Base-by-base conservation (phyloP, 495 filamentous ascomycete genomes). In the Trichoderma gamsii region DNA sequence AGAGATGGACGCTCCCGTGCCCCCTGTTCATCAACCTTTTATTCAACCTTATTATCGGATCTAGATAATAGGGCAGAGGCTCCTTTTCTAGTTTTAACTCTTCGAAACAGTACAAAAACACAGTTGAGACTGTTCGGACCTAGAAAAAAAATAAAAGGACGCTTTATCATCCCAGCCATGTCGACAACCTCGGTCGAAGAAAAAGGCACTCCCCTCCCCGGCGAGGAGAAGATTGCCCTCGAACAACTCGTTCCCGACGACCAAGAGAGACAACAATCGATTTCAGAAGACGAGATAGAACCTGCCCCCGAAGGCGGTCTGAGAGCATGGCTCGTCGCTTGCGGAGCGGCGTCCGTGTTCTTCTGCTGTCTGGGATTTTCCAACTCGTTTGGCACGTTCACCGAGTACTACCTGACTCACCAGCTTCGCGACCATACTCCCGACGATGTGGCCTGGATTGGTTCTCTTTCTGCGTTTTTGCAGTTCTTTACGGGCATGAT, bases 321-420 rank as follows among this genome's bases (percentile, higher is more conserved):
- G 43, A 66, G 64, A 65, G 78, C 78, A 18, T 80, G 76, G 76
- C 72, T 77, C 16, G 74, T 75, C 27, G 73, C 72, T 7, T 32
- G 56, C 41, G 77, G 76, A 4, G 70, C 70, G 3, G 70, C 38
- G 18, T 74, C 68, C 43, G 69, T 79, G 44, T 76, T 79, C 68
- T 88, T 89, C 73, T 84, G 79, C 66, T 79, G 79, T 4, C 75
- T 88, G 3, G 88, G 88, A 12, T 87, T 87, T 73, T 68, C 85
- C 59, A 89, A 89, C 76, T 80, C 86, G 0, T 88, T 89, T 65
- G 88, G 88, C 11, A 73, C 86, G 16, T 90, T 89, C 69, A 76
- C 87, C 69, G 77, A 83, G 21, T 88, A 89, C 77, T 90, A 89
- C 73, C 66, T 78, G n/a, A 70, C 71, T 2, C 72, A 82, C 52